A percentile compares a stretch with the other conserved stretches of the same genome.
Evolutionary conservation across 805 yeast species (phyloP).

Genomic region (Saturnispora bothae): DNA sequence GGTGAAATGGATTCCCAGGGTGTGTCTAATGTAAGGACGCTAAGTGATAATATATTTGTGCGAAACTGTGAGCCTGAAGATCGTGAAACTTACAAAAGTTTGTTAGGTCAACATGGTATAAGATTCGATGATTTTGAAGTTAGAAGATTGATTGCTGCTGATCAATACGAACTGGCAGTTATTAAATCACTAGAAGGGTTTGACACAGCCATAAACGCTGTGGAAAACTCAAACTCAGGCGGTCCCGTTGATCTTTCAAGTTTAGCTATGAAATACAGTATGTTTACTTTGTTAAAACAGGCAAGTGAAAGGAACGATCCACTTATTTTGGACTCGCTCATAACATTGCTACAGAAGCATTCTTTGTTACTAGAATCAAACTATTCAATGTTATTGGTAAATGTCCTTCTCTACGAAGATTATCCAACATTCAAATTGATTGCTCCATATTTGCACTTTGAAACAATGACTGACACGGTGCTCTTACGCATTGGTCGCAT

Average conservation of each 20-base stretch:
- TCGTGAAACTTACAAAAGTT: slow-evolving; percentile 11
- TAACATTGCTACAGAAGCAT: slow-evolving; percentile 6
- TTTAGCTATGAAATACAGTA: slow-evolving; percentile 8
- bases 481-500: not conserved
- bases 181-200: slow-evolving; percentile 8
- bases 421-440: not conserved
- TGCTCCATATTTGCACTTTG: not conserved
- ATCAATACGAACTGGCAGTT: slow-evolving; percentile 19
- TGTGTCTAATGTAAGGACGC: slow-evolving; percentile 8
- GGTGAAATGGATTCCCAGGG: slow-evolving; percentile 3
- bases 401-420: slow-evolving; percentile 9
- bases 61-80: slow-evolving; percentile 8
- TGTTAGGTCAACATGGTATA: slow-evolving; percentile 6
- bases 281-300: slow-evolving; percentile 12
- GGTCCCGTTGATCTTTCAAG: too few species aligned
- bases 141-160: slow-evolving; percentile 11
- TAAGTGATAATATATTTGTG: slow-evolving; percentile 12
- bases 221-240: not conserved
- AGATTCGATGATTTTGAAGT: slow-evolving; percentile 15
- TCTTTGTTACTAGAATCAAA: slow-evolving; percentile 5
- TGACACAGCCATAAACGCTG: not conserved
- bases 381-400: slow-evolving; percentile 11
- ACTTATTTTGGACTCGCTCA: slow-evolving; percentile 10
- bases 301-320: slow-evolving; percentile 19
- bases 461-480: slow-evolving; percentile 7